These are phyloP conservation scores for Elongisporangium anandrum DNA, from an alignment of 352 stramenopile genomes.

Conservation along the genomic window DNA sequence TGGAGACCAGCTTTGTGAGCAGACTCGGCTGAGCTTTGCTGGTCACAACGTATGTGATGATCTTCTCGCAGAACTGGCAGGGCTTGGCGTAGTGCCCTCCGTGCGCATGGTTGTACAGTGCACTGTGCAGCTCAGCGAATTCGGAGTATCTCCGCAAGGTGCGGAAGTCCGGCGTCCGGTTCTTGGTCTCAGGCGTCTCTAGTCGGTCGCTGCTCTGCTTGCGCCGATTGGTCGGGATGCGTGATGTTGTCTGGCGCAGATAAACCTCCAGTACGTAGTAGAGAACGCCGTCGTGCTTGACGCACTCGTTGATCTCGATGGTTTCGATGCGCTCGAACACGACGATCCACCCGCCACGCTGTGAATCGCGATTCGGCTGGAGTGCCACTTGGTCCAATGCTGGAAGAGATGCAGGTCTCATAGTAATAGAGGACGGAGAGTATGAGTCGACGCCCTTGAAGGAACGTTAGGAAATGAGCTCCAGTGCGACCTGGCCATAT, in stretches of 20 bases:
- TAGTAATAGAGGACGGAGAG: not conserved
- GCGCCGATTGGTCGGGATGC: slow-evolving; percentile 18
- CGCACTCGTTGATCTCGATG: slow-evolving; percentile 37
- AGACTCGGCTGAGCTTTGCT: slow-evolving; percentile 7
- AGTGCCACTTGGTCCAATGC: not conserved
- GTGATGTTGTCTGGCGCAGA: slow-evolving; percentile 28
- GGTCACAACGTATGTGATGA: slow-evolving; percentile 21
- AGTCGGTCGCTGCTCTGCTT: not conserved
- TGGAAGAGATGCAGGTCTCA: not conserved
- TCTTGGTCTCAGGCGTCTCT: not conserved
- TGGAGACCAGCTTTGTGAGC: slow-evolving; percentile 6
- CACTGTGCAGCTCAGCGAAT: slow-evolving; percentile 16
- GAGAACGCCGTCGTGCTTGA: slow-evolving; percentile 25
- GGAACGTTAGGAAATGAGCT: not conserved
- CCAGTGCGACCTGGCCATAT: not conserved
- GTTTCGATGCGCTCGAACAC: slow-evolving; percentile 41
- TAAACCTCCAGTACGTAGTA: slow-evolving; percentile 54
- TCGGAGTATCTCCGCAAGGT: slow-evolving; percentile 22
- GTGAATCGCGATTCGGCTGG: slow-evolving; percentile 24
- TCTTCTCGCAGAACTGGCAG: slow-evolving; percentile 19
- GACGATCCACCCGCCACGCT: slow-evolving; percentile 26
- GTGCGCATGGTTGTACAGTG: slow-evolving; percentile 14
- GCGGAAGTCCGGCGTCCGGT: slow-evolving; percentile 16
- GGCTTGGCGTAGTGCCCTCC: slow-evolving; percentile 8
- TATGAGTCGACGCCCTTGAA: not conserved